Conservation (phyloP, 352 stramenopile genomes). For the Globisporangium nodosum region DNA sequence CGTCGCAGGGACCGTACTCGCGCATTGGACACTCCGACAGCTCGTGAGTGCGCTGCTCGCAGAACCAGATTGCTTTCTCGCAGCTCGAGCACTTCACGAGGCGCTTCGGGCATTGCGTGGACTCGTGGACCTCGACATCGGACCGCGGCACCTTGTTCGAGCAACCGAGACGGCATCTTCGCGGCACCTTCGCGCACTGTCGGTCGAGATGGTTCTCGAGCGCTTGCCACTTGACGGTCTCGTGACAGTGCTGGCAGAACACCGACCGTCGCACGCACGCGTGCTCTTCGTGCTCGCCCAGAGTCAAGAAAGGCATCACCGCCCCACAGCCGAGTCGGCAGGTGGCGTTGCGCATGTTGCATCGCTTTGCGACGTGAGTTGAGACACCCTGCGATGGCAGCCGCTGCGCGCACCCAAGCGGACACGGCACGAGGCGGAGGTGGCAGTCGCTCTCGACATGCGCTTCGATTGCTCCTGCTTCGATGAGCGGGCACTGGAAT, state of each 20-base stretch:
- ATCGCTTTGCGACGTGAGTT: constrained; percentile 45
- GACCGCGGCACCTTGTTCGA: constrained; percentile 16
- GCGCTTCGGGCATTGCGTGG: constrained; percentile 45
- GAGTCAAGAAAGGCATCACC: constrained; percentile 33
- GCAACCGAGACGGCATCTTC: constrained; percentile 53
- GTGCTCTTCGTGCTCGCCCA: constrained; percentile 49
- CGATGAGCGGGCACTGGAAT: constrained; percentile 26
- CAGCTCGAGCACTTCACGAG: constrained; percentile 55
- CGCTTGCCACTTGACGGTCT: constrained; percentile 16
- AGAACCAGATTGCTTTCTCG: constrained; percentile 32
- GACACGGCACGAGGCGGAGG: constrained; percentile 51
- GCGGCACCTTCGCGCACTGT: constrained; percentile 29
- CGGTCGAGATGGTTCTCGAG: constrained; percentile 31
- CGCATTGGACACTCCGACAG: constrained; percentile 48
- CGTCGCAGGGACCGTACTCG: constrained; percentile 38
- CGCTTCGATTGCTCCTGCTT: neutral
- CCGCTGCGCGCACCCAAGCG: constrained; percentile 56
- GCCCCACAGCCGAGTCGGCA: constrained; percentile 58
- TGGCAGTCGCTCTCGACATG: constrained; percentile 38
- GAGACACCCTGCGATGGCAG: constrained; percentile 30
- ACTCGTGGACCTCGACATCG: constrained; percentile 31
- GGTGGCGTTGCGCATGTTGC: constrained; percentile 47
- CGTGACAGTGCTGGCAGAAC: constrained; percentile 54
- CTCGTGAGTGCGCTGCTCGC: constrained; percentile 35
- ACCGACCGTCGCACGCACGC: constrained; percentile 35